Base-by-base conservation (phyloP, 139 green algal species). In the Closterium sp. region DNA sequence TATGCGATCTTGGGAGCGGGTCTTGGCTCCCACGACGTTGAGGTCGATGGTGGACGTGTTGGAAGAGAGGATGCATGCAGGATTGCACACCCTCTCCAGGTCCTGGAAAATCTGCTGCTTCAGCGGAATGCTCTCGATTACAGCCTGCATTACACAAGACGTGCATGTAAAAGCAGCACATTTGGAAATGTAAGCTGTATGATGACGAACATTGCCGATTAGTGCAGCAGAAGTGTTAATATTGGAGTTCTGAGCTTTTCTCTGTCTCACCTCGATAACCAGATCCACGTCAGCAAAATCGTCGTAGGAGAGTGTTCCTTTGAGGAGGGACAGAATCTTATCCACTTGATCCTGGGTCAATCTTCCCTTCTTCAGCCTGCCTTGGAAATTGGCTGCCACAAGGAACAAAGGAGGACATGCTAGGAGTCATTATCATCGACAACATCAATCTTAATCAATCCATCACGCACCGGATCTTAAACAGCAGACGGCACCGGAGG, bases 1-100 rank as follows among this genome's bases (percentile, higher is more conserved):
- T 66, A 99, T 96, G 85, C 98, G 95, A 84, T 97, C 95, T 43
- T 92, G 89, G 9, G 95, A 93, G 2, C 88, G 88, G 34, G 95
- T 97, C 94, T 96, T 96, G 84, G 69, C 34, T 4, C 95, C 96
- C 9, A 99, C 95, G 33, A 99, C 89, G 76, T 96, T 95, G 86
- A 99, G 98, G 95, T 99, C 96, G 89, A 99, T 99, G 89, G 98
- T 99, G 83, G 96, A 98, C 25, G 98, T 99, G 96, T 99, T 99
- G 91, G 96, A 99, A n/a, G 97, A 95, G 81, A 99, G 95, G 90
- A 99, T 98, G 95, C 94, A 96, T 92, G 98, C 93, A 1, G 96
- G 95, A 4, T 94, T 92, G 94, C 96, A 98, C 0, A 88, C 89
- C 12, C 92, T 84, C 95, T 98, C 96, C 88, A 99, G 92, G 88